Conservation (phyloP, 192 early-diverging fungal species). For the Umbelopsis vinacea region DNA sequence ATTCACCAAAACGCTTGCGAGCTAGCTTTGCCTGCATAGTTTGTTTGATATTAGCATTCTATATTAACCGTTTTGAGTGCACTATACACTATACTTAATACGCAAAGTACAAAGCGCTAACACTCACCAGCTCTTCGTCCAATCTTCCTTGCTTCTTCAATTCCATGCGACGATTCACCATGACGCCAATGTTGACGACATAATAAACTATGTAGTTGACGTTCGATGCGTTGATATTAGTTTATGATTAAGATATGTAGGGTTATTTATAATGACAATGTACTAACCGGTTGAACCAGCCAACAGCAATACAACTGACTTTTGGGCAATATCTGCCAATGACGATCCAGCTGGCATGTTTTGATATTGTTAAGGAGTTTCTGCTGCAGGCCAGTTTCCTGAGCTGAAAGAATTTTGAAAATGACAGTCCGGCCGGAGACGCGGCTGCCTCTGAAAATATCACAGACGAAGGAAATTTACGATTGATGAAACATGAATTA, state of each 20-base stretch:
- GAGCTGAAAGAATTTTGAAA: neutral
- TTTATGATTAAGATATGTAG: too few species aligned
- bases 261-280: too few species aligned
- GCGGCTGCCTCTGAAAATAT: too few species aligned
- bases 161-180: constrained; percentile 41
- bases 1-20: constrained; percentile 1
- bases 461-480: too few species aligned
- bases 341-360: constrained; percentile 27
- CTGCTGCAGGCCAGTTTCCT: neutral
- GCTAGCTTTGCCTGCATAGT: neutral
- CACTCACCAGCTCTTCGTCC: constrained; percentile 45
- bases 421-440: neutral
- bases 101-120: neutral
- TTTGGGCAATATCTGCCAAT: constrained; percentile 44
- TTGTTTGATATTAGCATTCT: neutral
- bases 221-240: too few species aligned
- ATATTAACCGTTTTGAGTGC: neutral
- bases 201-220: constrained; percentile 34
- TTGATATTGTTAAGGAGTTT: neutral
- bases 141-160: constrained; percentile 42
- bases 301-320: constrained; percentile 39
- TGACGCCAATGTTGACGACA: constrained; percentile 34
- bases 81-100: neutral
- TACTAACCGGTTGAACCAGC: constrained; percentile 38
- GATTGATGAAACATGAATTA: too few species aligned